Evolutionary conservation across 75 land plant species (phyloP), one percentile per base, ranked within the genome.

Genomic region (Cupressus sempervirens): DNA sequence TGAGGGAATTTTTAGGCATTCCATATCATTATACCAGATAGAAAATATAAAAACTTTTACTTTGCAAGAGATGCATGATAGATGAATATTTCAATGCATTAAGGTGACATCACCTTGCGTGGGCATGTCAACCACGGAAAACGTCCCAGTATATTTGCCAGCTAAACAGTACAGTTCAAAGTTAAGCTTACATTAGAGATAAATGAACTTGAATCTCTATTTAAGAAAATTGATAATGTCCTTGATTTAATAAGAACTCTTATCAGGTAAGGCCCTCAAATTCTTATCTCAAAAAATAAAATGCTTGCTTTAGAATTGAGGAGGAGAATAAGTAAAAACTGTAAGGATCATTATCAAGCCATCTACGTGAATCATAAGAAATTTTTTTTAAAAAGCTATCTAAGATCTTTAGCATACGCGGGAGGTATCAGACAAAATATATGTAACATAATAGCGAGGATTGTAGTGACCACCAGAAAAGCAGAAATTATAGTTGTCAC

Each of bases 121-220:
- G 99, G 99, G 85, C 99, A 98, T 50, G 98, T 98, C 48, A 98
- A 88, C 99, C 99, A 98, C 88, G 87, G 92, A 53, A 89, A 98
- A 70, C 88, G 92, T 70, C 99, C 99, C 91, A 98, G 65, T 30
- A 94, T n/a, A 86, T 92, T 90, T 81, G 99, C 99, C 73, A 98
- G 89, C 99, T 97, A 91, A 88, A 90, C n/a, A 67, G 26, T 0
- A 86, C 7, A 29, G 68, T 45, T 12, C 20, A 85, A 79, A n/a
- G 50, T 11, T 9, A 79, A 79, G 12, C 45, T 79, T 26, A 45
- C n/a, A 79, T 79, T 45, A 79, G 48, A 79, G 46, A 79, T 43
- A 76, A 36, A 45, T 14, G 11, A 79, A 79, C 50, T 43, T 29
- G 13, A 79, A 9, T n/a, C 48, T 45, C 29, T 12, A 45, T 45